These are phyloP conservation scores for Poronia punctata DNA, from an alignment of 495 filamentous ascomycete genomes.

Conservation along the genomic window DNA sequence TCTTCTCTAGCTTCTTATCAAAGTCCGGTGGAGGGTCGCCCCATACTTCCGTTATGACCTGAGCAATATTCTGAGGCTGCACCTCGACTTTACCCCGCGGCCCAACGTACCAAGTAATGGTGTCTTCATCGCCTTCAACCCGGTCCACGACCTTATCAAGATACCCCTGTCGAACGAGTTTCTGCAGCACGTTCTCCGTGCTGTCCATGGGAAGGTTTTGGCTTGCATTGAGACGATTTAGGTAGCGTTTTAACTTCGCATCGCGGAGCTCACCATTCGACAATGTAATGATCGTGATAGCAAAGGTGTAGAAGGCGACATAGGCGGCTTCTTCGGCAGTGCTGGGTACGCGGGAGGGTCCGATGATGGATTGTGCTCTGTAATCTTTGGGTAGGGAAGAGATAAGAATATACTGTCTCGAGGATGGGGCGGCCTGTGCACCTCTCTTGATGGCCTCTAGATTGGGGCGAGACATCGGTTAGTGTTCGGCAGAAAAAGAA, in stretches of 20 bases:
- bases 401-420: conserved; percentile 69
- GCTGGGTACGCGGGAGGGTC: conserved; percentile 59
- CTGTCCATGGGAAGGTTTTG: conserved; percentile 67
- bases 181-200: conserved; percentile 66
- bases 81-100: conserved; percentile 85
- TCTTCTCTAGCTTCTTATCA: conserved; percentile 45
- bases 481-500: conserved; percentile 14
- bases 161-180: conserved; percentile 77
- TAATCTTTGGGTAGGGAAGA: conserved; percentile 60
- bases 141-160: conserved; percentile 63
- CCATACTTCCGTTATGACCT: conserved; percentile 58
- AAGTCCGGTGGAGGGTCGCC: conserved; percentile 44
- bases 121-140: conserved; percentile 57
- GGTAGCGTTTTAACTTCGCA: conserved; percentile 62
- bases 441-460: conserved; percentile 29
- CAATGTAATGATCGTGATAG: conserved; percentile 67
- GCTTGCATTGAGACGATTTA: conserved; percentile 69
- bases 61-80: conserved; percentile 60
- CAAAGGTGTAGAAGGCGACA: conserved; percentile 68
- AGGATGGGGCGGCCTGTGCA: conserved; percentile 38
- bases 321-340: conserved; percentile 65
- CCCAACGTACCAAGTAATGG: conserved; percentile 70
- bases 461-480: conserved; percentile 4
- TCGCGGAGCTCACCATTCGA: conserved; percentile 65
- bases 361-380: conserved; percentile 56